Evolutionary conservation across 768 basidiomycete genomes (phyloP), one percentile per base, ranked within the genome.

Genomic region (Lepiota venenata): DNA sequence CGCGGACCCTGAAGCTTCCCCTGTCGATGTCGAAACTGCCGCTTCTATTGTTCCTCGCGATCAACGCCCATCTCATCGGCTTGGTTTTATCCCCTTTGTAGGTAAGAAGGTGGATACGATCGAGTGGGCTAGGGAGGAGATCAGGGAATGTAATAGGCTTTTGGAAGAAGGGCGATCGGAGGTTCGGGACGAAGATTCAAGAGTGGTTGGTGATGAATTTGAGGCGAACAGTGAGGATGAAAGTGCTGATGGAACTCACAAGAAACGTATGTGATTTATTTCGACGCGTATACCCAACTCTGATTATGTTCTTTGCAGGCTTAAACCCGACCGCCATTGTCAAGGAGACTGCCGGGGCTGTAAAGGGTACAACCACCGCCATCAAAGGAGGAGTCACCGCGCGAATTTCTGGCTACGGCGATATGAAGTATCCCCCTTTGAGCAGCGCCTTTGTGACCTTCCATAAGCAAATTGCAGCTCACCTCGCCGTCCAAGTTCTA

Each of bases 91-190:
- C 4, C 73, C 73, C 1, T 74, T 96, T 21, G 71, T 83, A 2
- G 97, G 97, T 7, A 68, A 91, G 67, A 89, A 96, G 68, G 94
- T 98, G 14, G 97, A 98, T 71, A 82, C 89, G 2, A 93, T 98
- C 64, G 86, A 93, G 2, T 97, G 94, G 93, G 83, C 85, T 16
- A 76, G 90, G 27, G 73, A 78, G 16, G 88, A 94, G 70, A 91
- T 97, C 52, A 68, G 71, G 1, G 63, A 73, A 1, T 82, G 84
- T 52, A 82, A 76, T 15, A 64, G 64, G 16, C 61, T 81, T 2
- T 71, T 92, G 42, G 78, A 82, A 2, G 74, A 76, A 56, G 82
- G 75, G 20, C 74, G 82, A 12, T 63, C 64, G 32, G 56, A 66
- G 14, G 72, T 76, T 20, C 62, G 67, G 29, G 74, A 67, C 38